Conservation (phyloP, 129 eudicot species). For the Arctium lappa region DNA sequence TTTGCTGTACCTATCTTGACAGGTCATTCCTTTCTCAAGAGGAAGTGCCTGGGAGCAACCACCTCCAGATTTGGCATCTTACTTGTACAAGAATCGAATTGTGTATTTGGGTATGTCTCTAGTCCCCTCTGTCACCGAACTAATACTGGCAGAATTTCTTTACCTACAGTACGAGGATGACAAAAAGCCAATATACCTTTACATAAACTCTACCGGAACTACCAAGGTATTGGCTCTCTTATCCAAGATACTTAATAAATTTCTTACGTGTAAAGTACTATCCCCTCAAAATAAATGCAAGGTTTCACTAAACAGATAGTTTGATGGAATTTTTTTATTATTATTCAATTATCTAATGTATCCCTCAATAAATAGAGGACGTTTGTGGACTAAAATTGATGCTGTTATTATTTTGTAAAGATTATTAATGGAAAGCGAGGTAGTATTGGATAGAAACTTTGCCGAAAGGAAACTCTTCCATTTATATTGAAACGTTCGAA, state of each 20-base stretch:
- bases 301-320: neutral
- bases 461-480: no score
- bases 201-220: constrained; percentile 91
- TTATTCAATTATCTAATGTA: neutral
- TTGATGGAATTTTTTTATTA: neutral
- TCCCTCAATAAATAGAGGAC: neutral
- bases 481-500: no score
- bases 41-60: constrained; percentile 87
- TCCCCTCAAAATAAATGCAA: neutral
- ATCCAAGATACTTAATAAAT: constrained; percentile 3
- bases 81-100: constrained; percentile 67
- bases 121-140: constrained; percentile 73
- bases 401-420: neutral
- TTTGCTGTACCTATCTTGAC: constrained; percentile 17
- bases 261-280: neutral
- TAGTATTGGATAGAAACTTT: neutral
- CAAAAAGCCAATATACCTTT: constrained; percentile 80
- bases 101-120: constrained; percentile 90
- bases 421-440: neutral
- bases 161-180: constrained; percentile 75
- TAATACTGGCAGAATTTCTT: constrained; percentile 73
- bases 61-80: constrained; percentile 95
- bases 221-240: constrained; percentile 57
- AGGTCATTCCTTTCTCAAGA: constrained; percentile 89
- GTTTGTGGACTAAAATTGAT: neutral